Conservation (phyloP, 1,284 basidiomycete species). For the Pascua guehoae region DNA sequence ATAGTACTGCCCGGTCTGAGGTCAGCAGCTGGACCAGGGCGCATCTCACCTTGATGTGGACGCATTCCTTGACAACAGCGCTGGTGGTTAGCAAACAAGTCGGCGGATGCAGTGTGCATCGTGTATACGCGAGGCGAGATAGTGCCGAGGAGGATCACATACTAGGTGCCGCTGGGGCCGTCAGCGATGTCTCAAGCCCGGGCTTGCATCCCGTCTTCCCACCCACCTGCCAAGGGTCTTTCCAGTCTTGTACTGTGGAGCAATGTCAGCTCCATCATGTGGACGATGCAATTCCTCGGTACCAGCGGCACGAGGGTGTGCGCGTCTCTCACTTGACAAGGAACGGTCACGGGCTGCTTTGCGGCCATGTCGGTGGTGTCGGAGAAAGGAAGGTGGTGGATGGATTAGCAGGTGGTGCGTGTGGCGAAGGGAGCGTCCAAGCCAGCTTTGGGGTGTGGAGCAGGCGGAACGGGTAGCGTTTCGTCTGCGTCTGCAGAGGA, state of each 20-base stretch:
- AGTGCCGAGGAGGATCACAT: conserved; percentile 7
- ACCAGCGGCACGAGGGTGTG: not conserved
- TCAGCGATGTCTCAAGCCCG: conserved; percentile 6
- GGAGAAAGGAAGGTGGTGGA: not conserved
- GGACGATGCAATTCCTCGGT: not conserved
- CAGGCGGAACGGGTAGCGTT: not conserved
- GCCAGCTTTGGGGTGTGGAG: not conserved
- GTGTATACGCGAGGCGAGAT: not conserved
- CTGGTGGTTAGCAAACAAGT: conserved; percentile 24
- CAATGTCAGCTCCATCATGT: not conserved
- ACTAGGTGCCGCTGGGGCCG: conserved; percentile 46
- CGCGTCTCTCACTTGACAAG: conserved; percentile 58
- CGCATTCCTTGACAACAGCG: conserved; percentile 71
- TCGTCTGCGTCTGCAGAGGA: too few relatives aligned
- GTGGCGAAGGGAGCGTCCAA: not conserved
- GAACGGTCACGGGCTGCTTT: conserved; percentile 52
- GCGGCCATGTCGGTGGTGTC: conserved; percentile 14
- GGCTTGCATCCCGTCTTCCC: conserved; percentile 52
- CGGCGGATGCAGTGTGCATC: not conserved
- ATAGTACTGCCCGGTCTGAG: conserved; percentile 54
- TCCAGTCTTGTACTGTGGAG: conserved; percentile 77
- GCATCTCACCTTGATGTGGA: conserved; percentile 81
- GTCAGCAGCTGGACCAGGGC: not conserved
- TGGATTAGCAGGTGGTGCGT: not conserved
- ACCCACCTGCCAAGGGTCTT: conserved; percentile 88